These are phyloP conservation scores for Wallacemonas sp. DNA, from an alignment of 208 protist genomes.

Conservation along the genomic window DNA sequence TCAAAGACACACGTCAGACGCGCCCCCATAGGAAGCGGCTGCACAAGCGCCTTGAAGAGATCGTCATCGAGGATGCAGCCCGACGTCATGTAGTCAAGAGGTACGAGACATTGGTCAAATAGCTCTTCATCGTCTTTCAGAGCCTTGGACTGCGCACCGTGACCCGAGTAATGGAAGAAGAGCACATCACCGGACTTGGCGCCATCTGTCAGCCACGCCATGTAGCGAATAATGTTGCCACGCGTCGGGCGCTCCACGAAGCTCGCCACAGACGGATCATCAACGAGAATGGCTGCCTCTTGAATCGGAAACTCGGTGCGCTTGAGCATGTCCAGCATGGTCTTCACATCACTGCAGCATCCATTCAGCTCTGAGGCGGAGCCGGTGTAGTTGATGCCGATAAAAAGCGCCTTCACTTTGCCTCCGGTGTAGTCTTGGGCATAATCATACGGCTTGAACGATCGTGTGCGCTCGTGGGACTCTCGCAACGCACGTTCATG, in stretches of 20 bases:
- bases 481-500: neutral
- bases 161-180: slow-evolving; percentile 92
- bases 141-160: slow-evolving; percentile 72
- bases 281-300: slow-evolving; percentile 64
- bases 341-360: slow-evolving; percentile 72
- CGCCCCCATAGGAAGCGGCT: slow-evolving; percentile 68
- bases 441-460: slow-evolving; percentile 32
- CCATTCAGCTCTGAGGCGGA: slow-evolving; percentile 56
- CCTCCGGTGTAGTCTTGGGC: slow-evolving; percentile 26
- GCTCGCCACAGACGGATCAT: slow-evolving; percentile 49
- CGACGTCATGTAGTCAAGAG: slow-evolving; percentile 56
- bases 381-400: slow-evolving; percentile 83
- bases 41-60: slow-evolving; percentile 77
- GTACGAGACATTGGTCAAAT: slow-evolving; percentile 85
- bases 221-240: slow-evolving; percentile 68
- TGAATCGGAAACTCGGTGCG: slow-evolving; percentile 45
- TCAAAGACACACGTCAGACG: slow-evolving; percentile 94
- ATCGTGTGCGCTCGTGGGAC: neutral
- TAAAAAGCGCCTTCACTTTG: slow-evolving; percentile 47
- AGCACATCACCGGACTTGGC: slow-evolving; percentile 83
- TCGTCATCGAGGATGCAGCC: slow-evolving; percentile 91
- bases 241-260: slow-evolving; percentile 44
- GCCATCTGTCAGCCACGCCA: slow-evolving; percentile 80
- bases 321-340: slow-evolving; percentile 63
- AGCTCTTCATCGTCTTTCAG: slow-evolving; percentile 53